Conservation (phyloP, 2,329 filamentous ascomycete genomes). For the Alternaria sp. region DNA sequence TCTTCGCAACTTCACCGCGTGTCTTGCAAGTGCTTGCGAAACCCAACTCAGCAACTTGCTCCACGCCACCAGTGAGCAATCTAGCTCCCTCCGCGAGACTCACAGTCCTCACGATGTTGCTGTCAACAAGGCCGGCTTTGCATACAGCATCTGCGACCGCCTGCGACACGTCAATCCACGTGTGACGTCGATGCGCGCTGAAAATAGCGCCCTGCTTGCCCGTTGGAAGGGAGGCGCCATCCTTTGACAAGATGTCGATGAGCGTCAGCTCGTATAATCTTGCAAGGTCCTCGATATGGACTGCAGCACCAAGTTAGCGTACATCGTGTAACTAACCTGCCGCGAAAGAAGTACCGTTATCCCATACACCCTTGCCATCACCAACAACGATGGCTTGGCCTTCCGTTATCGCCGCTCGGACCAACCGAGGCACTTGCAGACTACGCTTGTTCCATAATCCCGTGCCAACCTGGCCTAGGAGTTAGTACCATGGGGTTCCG, state of each 20-base stretch:
- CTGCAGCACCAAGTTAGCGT: background rate
- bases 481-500: background rate
- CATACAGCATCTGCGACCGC: slow-evolving; percentile 2
- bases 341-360: slow-evolving; percentile 2
- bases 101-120: background rate
- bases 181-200: slow-evolving; percentile 7
- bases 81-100: background rate
- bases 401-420: slow-evolving; percentile 5
- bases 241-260: background rate
- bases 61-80: background rate
- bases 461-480: background rate
- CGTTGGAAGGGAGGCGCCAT: slow-evolving; percentile 4
- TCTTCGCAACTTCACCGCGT: slow-evolving; percentile 5
- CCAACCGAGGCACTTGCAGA: slow-evolving; percentile 8
- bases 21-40: slow-evolving; percentile 5
- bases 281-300: background rate
- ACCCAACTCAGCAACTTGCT: slow-evolving; percentile 2
- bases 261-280: background rate
- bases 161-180: slow-evolving; percentile 2
- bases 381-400: slow-evolving; percentile 6
- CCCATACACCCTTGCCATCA: slow-evolving; percentile 5
- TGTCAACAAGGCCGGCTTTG: background rate
- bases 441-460: slow-evolving; percentile 9
- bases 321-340: background rate
- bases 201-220: slow-evolving; percentile 4